These are phyloP conservation scores for Pseudogymnoascus sp. DNA, from an alignment of 2,329 filamentous ascomycete genomes.

Conservation along the genomic window DNA sequence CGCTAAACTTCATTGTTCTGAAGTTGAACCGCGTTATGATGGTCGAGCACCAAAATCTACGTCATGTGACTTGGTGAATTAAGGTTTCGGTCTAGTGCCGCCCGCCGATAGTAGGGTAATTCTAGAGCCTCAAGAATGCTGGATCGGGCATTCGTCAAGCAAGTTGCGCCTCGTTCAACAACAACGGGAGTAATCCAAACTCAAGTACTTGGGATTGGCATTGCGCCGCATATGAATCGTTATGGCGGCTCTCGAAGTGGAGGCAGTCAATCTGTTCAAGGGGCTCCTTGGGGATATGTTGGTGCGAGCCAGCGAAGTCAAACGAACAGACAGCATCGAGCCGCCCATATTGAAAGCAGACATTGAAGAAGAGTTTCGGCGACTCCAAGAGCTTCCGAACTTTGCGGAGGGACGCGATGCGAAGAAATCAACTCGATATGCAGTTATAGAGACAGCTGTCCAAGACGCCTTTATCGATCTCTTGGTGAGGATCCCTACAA, in stretches of 20 bases:
- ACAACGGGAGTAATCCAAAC: neutral
- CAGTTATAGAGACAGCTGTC: conserved; percentile 75
- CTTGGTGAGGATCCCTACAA: conserved; percentile 50
- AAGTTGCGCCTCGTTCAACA: neutral
- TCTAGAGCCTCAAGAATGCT: conserved; percentile 7
- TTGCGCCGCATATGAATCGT: conserved; percentile 9
- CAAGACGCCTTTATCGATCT: conserved; percentile 72
- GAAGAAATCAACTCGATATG: conserved; percentile 49
- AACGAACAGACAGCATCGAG: conserved; percentile 57
- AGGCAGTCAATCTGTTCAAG: conserved; percentile 47
- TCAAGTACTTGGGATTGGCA: neutral
- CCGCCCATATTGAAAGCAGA: conserved; percentile 67
- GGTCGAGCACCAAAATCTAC: neutral
- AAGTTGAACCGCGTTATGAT: conserved; percentile 10
- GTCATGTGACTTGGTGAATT: conserved; percentile 11
- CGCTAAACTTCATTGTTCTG: conserved; percentile 1
- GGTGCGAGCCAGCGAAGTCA: conserved; percentile 49
- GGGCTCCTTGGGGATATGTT: conserved; percentile 52
- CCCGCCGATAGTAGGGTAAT: neutral
- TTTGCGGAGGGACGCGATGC: conserved; percentile 20
- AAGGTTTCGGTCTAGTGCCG: conserved; percentile 7
- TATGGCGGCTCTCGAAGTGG: conserved; percentile 48
- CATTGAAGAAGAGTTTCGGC: conserved; percentile 43
- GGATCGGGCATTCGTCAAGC: neutral
- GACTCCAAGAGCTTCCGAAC: conserved; percentile 38